Evolutionary conservation across 148 eudicot species (phyloP), one percentile per base, ranked within the genome.

Genomic region (Talinum fruticosum): DNA sequence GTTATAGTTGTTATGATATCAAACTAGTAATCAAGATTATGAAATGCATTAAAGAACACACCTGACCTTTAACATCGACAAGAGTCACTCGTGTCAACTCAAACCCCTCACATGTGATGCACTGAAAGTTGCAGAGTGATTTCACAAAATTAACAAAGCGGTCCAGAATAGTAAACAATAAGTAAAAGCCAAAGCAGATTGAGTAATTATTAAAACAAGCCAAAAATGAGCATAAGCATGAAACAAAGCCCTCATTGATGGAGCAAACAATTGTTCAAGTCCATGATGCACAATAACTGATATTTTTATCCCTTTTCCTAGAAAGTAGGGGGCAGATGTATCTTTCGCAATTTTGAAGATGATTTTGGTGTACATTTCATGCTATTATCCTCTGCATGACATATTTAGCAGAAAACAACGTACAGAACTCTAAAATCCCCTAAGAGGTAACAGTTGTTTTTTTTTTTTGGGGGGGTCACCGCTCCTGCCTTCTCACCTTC

Each of bases 31-130:
- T 19, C 30, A n/a, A 30, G 24, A 15, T 18, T 29, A 54, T 21
- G 38, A 65, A 75, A 67, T 49, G 76, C 54, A 44, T 59, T 32
- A 28, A 72, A 71, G 76, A 81, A 81, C 84, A 61, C 85, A 92
- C 98, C 99, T 92, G 91, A 78, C 97, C 97, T 80, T 86, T 78
- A 79, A 87, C 75, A 89, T 93, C 92, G 24, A 96, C 90, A 74
- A 96, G 81, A n/a, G 99, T 96, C 59, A 91, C 86, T 79, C 96
- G 89, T 33, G 99, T 96, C 79, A 96, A 97, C 92, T 96, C 99
- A 24, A 93, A 93, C 75, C 99, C 99, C 77, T 89, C 81, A 38
- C 85, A 83, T 66, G 99, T 92, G 77, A 92, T 71, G 72, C 99
- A 95, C 98, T 94, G 81, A 77, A 78, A 69, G 66, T 62, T 32